Conservation (phyloP, 225 moss, liverwort and hornwort species). For the Lunularia cruciata region DNA sequence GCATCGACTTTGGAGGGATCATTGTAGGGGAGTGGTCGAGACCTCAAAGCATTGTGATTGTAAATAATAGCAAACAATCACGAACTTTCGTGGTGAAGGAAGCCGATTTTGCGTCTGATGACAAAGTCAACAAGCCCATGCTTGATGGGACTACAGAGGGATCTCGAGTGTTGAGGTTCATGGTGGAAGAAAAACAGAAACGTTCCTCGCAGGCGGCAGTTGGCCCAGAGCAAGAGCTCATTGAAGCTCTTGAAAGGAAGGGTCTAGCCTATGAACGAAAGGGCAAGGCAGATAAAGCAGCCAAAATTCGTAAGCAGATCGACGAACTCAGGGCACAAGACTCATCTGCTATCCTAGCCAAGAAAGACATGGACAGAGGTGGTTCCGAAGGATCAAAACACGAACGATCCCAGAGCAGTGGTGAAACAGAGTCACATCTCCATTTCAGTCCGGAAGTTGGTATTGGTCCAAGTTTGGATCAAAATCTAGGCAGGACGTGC, state of each 20-base stretch:
- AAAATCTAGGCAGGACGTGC: constrained; percentile 37
- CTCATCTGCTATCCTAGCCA: constrained; percentile 32
- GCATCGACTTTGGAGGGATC: constrained; percentile 77
- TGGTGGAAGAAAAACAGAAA: constrained; percentile 62
- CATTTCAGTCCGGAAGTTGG: constrained; percentile 18
- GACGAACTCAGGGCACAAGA: constrained; percentile 58
- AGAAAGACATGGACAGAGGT: constrained; percentile 42
- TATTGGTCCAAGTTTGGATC: constrained; percentile 35
- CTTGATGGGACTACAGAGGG: constrained; percentile 27
- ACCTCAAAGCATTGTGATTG: constrained; percentile 65
- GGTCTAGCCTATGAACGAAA: constrained; percentile 79
- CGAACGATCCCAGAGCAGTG: constrained; percentile 35
- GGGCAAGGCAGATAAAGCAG: constrained; percentile 80
- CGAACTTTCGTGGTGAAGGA: constrained; percentile 78
- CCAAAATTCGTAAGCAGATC: constrained; percentile 69
- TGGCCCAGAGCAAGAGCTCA: constrained; percentile 82
- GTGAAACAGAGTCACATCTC: constrained; percentile 33
- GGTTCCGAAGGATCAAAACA: constrained; percentile 38
- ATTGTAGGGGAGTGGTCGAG: constrained; percentile 71
- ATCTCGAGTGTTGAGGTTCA: constrained; percentile 57
- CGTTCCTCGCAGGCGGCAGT: constrained; percentile 31
- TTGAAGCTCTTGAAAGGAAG: constrained; percentile 88
- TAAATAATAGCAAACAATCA: constrained; percentile 83
- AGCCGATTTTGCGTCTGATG: constrained; percentile 59
- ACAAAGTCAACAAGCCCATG: constrained; percentile 39